Base-by-base conservation (phyloP, 805 yeast species). In the Isabelozyma gotoi region DNA sequence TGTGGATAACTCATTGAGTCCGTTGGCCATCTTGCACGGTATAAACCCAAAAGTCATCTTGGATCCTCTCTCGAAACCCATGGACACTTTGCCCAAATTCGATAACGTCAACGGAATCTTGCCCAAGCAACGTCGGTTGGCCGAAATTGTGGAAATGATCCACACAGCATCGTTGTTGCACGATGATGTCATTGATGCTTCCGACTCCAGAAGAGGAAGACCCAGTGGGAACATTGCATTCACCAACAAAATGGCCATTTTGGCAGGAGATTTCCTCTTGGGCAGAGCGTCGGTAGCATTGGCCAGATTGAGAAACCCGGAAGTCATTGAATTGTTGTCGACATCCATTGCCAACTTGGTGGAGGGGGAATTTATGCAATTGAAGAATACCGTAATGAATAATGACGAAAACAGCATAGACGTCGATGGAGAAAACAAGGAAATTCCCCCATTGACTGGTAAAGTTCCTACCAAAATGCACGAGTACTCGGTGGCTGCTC, bases 361-460 rank as follows among this genome's bases (percentile, higher is more conserved):
- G 1, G 99, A 94, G 68, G 99, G 99, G 40, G 99, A 94, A 68
- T 92, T 94, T 63, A 94, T 94, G 98, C 99, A 94, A 69, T 78
- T 94, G 72, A 91, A 92, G 55, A 94, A 94, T 67, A 89, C 97
- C 0, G 94, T 91, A 6, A 69, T 85, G 34, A 52, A 52, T 37
- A 78, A 73, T 46, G 80, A 79, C 27, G 59, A 74, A 40, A 59
- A 71, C 24, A 61, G 65, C 36, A 63, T 73, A 16, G 69, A 74
- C 45, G 88, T 78, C 48, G 78, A 69, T 43, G 75, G 76, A 3
- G 77, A 71, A 40, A 39, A 57, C 37, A 56, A 77, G 65, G 49
- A 52, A 21, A 63, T 80, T 12, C 89, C 89, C 4, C 52, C 56
- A 11, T 77, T 84, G 33, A 79, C 88, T 0, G 87, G 87, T 3